Conservation (phyloP, 441 rosid genomes). For the Populus hybrid region DNA sequence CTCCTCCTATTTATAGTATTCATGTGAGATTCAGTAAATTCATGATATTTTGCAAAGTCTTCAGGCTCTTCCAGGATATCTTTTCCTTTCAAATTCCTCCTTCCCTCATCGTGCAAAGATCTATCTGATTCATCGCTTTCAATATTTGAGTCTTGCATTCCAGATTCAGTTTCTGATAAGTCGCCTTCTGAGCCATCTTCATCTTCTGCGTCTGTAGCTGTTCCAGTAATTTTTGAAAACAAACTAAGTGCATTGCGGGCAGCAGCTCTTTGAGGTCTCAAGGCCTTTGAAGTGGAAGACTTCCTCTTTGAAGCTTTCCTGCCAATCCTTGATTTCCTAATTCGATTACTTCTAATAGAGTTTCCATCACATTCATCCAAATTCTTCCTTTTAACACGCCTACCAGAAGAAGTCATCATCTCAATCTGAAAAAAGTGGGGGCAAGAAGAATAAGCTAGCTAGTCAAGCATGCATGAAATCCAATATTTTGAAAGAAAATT, state of each 20-base stretch:
- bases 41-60: conserved; percentile 36
- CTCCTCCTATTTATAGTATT: conserved; percentile 54
- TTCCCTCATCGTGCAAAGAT: conserved; percentile 46
- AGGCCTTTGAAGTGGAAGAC: conserved; percentile 63
- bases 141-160: conserved; percentile 47
- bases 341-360: conserved; percentile 38
- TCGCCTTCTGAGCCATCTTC: conserved; percentile 63
- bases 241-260: conserved; percentile 89
- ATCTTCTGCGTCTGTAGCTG: conserved; percentile 74
- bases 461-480: conserved; percentile 12
- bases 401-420: conserved; percentile 91
- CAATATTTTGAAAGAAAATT: conserved; percentile 3
- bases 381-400: conserved; percentile 88
- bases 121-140: conserved; percentile 68
- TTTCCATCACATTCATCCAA: conserved; percentile 66
- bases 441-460: not conserved
- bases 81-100: conserved; percentile 67
- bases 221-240: conserved; percentile 81
- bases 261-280: conserved; percentile 93
- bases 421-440: conserved; percentile 42
- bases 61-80: conserved; percentile 54
- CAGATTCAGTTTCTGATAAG: conserved; percentile 69
- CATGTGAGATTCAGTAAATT: conserved; percentile 39
- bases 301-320: conserved; percentile 53
- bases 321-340: conserved; percentile 53